Percentiles rank a stretch among this genome's conserved stretches.
Evolutionary conservation across 768 basidiomycete genomes (phyloP).

Genomic region (Lentinula sp.): DNA sequence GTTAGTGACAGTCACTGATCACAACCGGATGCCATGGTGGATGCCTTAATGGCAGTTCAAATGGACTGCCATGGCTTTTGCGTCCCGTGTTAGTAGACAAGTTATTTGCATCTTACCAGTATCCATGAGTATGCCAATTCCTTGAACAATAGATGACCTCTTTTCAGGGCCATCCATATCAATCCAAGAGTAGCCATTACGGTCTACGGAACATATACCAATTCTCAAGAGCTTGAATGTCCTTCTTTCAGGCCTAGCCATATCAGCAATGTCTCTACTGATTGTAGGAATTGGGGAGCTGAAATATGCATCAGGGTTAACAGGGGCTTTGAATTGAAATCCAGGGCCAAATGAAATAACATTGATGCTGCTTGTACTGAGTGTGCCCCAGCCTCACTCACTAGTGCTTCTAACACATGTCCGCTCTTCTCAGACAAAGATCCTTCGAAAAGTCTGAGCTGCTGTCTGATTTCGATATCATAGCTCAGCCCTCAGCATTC

Average conservation of each 20-base stretch:
- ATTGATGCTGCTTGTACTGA: neutral
- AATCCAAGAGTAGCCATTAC: neutral
- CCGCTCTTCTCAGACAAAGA: no score
- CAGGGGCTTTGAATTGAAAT: neutral
- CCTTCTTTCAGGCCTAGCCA: neutral
- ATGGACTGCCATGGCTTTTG: no score
- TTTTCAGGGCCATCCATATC: neutral
- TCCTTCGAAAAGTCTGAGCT: no score
- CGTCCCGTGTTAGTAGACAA: no score
- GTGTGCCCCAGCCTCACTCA: no score
- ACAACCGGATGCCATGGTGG: no score
- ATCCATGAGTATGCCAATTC: neutral
- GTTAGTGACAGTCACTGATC: no score
- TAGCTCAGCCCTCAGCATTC: no score
- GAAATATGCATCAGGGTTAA: neutral
- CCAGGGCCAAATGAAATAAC: neutral
- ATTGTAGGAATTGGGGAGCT: neutral
- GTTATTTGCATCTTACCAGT: neutral
- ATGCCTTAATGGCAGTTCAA: no score
- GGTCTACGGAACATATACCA: neutral
- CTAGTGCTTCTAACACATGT: no score
- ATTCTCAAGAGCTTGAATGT: neutral
- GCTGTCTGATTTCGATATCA: no score
- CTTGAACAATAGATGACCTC: neutral
- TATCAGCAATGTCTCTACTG: neutral